Evolutionary conservation across 139 green algal genomes (phyloP), one percentile per base, ranked within the genome.

Genomic region (Chlorella ohadii): DNA sequence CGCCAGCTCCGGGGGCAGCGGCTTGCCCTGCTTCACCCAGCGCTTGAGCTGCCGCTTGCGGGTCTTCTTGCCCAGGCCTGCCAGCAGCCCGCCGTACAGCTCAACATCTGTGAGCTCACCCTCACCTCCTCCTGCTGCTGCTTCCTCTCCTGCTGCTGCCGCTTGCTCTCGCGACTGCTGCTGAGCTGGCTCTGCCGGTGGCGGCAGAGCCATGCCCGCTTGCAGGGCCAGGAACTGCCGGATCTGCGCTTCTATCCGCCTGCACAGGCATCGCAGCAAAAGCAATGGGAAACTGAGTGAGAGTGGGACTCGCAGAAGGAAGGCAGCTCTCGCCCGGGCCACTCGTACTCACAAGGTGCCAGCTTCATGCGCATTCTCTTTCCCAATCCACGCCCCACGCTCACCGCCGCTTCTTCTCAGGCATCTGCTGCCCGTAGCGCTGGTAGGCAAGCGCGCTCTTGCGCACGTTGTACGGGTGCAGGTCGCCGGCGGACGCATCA

Each of bases 371-470:
- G 6, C 44, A 55, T 55, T 11, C 51, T 22, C 2, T 2, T 59
- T 13, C 12, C 51, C 51, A 59, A 20, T 23, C 12, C 28, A 34
- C 67, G 36, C 51, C 57, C 34, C 31, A 2, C 11, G 66, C 66
- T 44, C 34, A 41, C 71, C 76, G 28, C 4, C 78, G 78, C 78
- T 64, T 83, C n/a, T 57, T 7, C 28, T 59, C 39, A 27, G 90
- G 88, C 73, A 92, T 84, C 5, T 44, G 47, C 20, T 75, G 4
- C 34, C 56, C 78, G 57, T 89, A 65, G 63, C 78, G 33, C n/a
- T 89, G 34, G 44, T 91, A 73, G 0, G 89, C 86, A n/a, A 90
- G 44, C 5, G 89, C 89, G 23, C 83, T 74, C 15, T 83, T 84
- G 17, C 87, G 74, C 77, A 89, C 85, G 38, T 87, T 85, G 33